phyloP scores from a whole-genome alignment of 305 asterid species.

The Fraxinus sp. region DNA sequence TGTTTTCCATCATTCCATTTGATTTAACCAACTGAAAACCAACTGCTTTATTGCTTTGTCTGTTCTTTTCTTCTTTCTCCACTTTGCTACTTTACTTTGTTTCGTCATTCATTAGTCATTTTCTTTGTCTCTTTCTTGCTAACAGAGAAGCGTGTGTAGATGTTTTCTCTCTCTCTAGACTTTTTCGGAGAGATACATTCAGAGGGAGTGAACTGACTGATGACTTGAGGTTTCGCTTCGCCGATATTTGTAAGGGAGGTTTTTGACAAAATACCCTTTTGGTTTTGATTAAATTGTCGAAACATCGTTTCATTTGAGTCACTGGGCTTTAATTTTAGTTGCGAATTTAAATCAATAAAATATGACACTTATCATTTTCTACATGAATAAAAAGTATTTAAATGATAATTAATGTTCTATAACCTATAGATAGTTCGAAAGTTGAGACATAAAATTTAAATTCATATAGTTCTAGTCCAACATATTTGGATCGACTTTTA shows the following conservation, averaged over 20 bases:
- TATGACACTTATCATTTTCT: not conserved
- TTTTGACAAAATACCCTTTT: not conserved
- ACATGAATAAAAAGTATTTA: not conserved
- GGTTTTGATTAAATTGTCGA: not conserved
- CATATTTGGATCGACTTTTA: not conserved
- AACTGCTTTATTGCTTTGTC: slow-evolving; percentile 43
- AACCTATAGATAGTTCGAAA: too few species aligned
- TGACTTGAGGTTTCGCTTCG: not conserved
- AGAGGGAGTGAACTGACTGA: slow-evolving; percentile 21
- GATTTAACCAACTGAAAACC: slow-evolving; percentile 50
- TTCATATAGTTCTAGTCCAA: too few species aligned
- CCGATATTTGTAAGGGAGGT: slow-evolving; percentile 19
- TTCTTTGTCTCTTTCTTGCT: slow-evolving; percentile 24
- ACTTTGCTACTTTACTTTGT: slow-evolving; percentile 20
- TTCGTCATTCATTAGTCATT: slow-evolving; percentile 28
- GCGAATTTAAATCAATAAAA: too few species aligned
- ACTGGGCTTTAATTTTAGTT: not conserved
- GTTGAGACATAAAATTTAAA: too few species aligned
- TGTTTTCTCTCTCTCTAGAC: slow-evolving; percentile 31
- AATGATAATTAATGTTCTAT: not conserved
- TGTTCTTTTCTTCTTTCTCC: slow-evolving; percentile 2
- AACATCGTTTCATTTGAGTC: not conserved
- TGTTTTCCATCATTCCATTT: slow-evolving; percentile 67
- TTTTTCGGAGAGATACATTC: slow-evolving; percentile 23
- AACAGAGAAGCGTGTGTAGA: not conserved